Conservation (phyloP, 1,139 yeast genomes). For the Hemisphaericaspora xylofermentans region DNA sequence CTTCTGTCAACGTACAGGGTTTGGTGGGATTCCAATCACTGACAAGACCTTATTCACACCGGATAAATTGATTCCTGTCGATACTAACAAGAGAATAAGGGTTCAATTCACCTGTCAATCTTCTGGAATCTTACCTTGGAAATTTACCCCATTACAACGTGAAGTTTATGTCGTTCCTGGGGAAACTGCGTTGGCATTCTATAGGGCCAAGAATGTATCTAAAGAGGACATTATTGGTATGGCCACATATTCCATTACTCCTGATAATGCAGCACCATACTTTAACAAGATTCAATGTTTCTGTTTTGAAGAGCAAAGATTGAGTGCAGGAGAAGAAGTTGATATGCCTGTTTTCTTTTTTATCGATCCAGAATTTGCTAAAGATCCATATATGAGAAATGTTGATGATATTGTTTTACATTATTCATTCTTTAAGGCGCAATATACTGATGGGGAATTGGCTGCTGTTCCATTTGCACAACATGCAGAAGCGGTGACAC, state of each 20-base stretch:
- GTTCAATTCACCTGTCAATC: slow-evolving; percentile 90
- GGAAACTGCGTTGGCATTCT: slow-evolving; percentile 95
- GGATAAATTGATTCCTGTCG: slow-evolving; percentile 86
- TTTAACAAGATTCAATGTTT: slow-evolving; percentile 97
- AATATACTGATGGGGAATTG: slow-evolving; percentile 46
- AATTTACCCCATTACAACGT: slow-evolving; percentile 88
- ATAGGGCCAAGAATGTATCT: slow-evolving; percentile 83
- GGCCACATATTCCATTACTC: slow-evolving; percentile 97
- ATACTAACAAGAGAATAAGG: slow-evolving; percentile 76
- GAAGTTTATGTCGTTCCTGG: slow-evolving; percentile 96
- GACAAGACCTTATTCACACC: slow-evolving; percentile 78
- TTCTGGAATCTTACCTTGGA: slow-evolving; percentile 92
- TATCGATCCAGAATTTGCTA: slow-evolving; percentile 95
- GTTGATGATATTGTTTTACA: slow-evolving; percentile 88
- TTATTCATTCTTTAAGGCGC: slow-evolving; percentile 85
- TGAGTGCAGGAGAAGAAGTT: slow-evolving; percentile 95
- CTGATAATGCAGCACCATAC: slow-evolving; percentile 94
- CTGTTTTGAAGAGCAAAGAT: slow-evolving; percentile 94
- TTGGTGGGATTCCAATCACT: slow-evolving; percentile 93
- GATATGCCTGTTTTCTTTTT: slow-evolving; percentile 99
- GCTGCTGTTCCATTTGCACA: slow-evolving; percentile 40
- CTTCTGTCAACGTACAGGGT: slow-evolving; percentile 92
- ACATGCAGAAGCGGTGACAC: not conserved
- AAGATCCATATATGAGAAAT: slow-evolving; percentile 90
- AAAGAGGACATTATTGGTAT: slow-evolving; percentile 92